Base-by-base conservation (phyloP, 495 filamentous ascomycete genomes). In the Xylaria bambusicola region DNA sequence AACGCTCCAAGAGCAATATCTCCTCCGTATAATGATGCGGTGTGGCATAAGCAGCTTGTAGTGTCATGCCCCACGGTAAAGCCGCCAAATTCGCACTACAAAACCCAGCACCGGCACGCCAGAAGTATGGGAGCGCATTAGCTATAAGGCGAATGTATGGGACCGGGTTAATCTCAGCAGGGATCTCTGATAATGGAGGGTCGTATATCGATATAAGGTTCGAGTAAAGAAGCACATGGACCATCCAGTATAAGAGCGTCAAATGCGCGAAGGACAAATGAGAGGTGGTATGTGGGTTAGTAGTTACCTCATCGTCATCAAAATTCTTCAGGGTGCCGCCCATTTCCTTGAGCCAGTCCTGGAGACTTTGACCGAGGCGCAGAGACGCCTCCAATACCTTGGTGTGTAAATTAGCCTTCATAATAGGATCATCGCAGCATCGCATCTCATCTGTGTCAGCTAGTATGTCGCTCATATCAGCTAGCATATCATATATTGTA, bases 401-500 rank as follows among this genome's bases (percentile, higher is more conserved):
- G 6, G 21, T 27, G 17, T 33, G 23, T 3, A 58, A 3, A 8
- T 23, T 20, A 2, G 18, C 38, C 48, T 49, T 55, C 41, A 18
- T 15, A 6, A 31, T 27, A 8, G 17, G n/a, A n/a, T 66, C 58
- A 17, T 40, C 17, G 44, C 61, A 66, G 6, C n/a, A 31, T 17
- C 24, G 21, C 46, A 62, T 62, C 8, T 50, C 21, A 27, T 70
- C 67, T 0, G 61, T 54, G 20, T 64, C 61, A 17, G 61, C 62
- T 17, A 68, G 21, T 0, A 70, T 56, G 3, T 53, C 58, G 2
- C 60, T 63, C 35, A 68, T 47, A 21, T 70, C 65, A 31, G 66
- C 62, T 10, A 70, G 31, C 13, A 66, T 49, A 49, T 70, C 67
- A 18, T 62, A 59, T 2, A 68, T 60, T 17, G 63, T 56, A 23